phyloP scores from a whole-genome alignment of 2,329 filamentous ascomycete species.

The Tolypocladium nubicola region DNA sequence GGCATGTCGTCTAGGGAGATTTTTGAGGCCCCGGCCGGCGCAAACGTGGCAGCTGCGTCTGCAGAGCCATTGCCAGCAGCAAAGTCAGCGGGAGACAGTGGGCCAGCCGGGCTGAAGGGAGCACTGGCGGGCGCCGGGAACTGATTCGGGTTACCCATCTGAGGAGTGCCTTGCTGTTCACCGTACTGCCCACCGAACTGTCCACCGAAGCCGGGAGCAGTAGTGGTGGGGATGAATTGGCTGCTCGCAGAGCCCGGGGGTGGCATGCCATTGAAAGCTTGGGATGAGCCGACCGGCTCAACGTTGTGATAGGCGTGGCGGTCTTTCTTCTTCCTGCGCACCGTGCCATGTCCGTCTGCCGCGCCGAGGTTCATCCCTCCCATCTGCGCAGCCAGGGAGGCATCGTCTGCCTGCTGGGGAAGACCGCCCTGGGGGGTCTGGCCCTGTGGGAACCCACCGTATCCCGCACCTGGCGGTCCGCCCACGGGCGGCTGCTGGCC shows the following conservation, averaged over 20 bases:
- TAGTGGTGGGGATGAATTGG: constrained; percentile 26
- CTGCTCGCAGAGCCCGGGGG: constrained; percentile 39
- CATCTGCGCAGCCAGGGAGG: constrained; percentile 60
- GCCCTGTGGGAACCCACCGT: constrained; percentile 19
- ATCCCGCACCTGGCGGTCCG: not conserved
- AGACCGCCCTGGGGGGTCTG: constrained; percentile 15
- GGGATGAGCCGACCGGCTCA: constrained; percentile 58
- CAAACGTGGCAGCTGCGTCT: constrained; percentile 20
- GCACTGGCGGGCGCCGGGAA: constrained; percentile 50
- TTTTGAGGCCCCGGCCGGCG: constrained; percentile 29
- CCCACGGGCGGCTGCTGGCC: constrained; percentile 1
- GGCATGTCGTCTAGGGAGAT: constrained; percentile 90
- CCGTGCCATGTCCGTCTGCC: constrained; percentile 30
- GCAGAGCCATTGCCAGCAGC: constrained; percentile 11
- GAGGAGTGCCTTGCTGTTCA: constrained; percentile 31
- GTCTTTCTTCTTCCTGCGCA: constrained; percentile 81
- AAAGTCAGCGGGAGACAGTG: constrained; percentile 14
- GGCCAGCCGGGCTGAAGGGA: constrained; percentile 19
- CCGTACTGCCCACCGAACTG: constrained; percentile 39
- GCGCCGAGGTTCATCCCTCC: constrained; percentile 58
- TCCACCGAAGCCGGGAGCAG: constrained; percentile 23
- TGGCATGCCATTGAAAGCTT: constrained; percentile 60
- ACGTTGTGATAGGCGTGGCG: constrained; percentile 86
- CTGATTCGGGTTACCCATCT: constrained; percentile 32
- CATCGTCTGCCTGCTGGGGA: constrained; percentile 29